Conservation (phyloP, 345 rosid species). For the Populus ilicifolia region DNA sequence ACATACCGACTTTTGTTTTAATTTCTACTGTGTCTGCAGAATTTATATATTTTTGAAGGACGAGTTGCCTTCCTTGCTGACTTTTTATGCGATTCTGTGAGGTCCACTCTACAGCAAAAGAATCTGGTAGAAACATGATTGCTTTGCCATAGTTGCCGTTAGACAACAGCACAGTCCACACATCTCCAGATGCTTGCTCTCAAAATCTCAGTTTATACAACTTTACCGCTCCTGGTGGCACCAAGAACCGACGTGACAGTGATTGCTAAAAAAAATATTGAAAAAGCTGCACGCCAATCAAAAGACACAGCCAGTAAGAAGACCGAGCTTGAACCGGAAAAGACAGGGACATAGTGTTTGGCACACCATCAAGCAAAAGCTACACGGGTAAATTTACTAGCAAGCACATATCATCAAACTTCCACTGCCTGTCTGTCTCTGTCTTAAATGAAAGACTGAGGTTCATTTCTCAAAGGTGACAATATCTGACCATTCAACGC, state of each 20-base stretch:
- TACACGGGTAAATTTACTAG: not conserved
- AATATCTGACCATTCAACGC: not conserved
- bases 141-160: not conserved
- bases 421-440: not conserved
- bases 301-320: not conserved
- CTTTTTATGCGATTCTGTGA: not conserved
- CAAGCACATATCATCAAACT: not conserved
- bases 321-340: not conserved
- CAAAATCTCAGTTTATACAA: not conserved
- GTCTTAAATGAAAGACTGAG: not conserved
- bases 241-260: not conserved
- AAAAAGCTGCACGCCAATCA: not conserved
- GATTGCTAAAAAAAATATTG: not conserved
- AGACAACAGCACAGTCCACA: not conserved
- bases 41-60: not conserved
- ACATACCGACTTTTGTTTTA: not conserved
- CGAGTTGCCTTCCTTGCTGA: not conserved
- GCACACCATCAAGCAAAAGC: not conserved
- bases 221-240: not conserved
- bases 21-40: not conserved
- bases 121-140: not conserved
- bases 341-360: not conserved
- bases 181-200: not conserved
- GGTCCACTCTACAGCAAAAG: not conserved
- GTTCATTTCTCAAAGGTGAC: not conserved